phyloP scores from a whole-genome alignment of 139 green algal genomes.

The Chlorella vulgaris region DNA sequence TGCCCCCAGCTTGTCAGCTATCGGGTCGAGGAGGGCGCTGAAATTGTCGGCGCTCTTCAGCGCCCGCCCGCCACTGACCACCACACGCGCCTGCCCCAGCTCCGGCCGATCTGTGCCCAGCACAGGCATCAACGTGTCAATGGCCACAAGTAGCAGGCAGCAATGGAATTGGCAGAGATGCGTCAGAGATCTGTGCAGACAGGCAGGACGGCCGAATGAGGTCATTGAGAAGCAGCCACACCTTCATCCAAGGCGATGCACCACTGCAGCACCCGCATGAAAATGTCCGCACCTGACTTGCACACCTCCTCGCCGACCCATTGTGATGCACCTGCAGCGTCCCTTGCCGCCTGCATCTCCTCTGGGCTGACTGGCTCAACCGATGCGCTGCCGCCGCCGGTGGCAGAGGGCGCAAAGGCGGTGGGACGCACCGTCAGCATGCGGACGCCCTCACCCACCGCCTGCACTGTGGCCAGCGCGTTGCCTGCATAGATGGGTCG shows the following conservation, averaged over 20 bases:
- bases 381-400: conserved; percentile 11
- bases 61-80: conserved; percentile 83
- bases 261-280: not conserved
- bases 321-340: not conserved
- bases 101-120: conserved; percentile 72
- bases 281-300: conserved; percentile 1
- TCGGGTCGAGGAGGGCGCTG: conserved; percentile 69
- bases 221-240: too few relatives aligned
- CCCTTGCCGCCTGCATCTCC: conserved; percentile 49
- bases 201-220: too few relatives aligned
- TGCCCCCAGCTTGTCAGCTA: conserved; percentile 86
- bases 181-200: too few relatives aligned
- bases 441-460: conserved; percentile 28
- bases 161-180: not conserved
- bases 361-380: conserved; percentile 55
- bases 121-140: not conserved
- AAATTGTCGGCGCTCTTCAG: conserved; percentile 90
- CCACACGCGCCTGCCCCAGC: conserved; percentile 71
- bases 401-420: conserved; percentile 60
- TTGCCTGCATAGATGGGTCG: conserved; percentile 94
- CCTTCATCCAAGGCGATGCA: too few relatives aligned
- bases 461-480: conserved; percentile 78
- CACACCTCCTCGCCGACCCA: conserved; percentile 69
- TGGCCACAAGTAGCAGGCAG: not conserved
- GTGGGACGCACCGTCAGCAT: conserved; percentile 85